These are phyloP conservation scores for Hypoxylon sp. DNA, from an alignment of 2,329 filamentous ascomycete genomes.

Conservation along the genomic window DNA sequence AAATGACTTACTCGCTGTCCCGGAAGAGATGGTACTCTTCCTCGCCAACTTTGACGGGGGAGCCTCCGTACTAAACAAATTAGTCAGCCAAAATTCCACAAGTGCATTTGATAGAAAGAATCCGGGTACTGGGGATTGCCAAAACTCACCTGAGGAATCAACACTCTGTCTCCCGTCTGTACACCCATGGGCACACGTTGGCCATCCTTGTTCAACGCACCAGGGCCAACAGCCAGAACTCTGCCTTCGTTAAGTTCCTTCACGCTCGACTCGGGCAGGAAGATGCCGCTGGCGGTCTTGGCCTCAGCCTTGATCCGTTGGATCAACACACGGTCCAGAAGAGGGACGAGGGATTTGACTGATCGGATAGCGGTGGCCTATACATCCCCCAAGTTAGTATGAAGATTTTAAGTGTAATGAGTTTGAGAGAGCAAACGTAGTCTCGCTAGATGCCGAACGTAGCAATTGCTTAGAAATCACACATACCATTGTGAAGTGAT, in stretches of 20 bases:
- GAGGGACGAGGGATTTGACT: slow-evolving; percentile 93
- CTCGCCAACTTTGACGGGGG: slow-evolving; percentile 96
- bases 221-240: slow-evolving; percentile 95
- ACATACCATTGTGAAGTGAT: slow-evolving; percentile 51
- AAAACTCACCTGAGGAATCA: slow-evolving; percentile 88
- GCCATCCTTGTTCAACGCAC: slow-evolving; percentile 87
- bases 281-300: slow-evolving; percentile 97
- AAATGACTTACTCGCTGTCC: slow-evolving; percentile 89
- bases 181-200: slow-evolving; percentile 91
- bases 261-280: slow-evolving; percentile 95
- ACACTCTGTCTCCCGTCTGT: slow-evolving; percentile 85
- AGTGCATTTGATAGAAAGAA: not conserved
- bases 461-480: not conserved
- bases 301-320: slow-evolving; percentile 98
- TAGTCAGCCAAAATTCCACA: slow-evolving; percentile 29
- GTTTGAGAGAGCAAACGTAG: not conserved
- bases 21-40: slow-evolving; percentile 97
- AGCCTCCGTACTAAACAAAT: slow-evolving; percentile 83
- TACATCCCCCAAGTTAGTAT: slow-evolving; percentile 10
- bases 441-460: not conserved
- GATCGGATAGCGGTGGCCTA: slow-evolving; percentile 86
- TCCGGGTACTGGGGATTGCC: not conserved
- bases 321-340: slow-evolving; percentile 97
- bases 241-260: slow-evolving; percentile 99
- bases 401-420: not conserved